Evolutionary conservation across 805 yeast species (phyloP).

Genomic region (Candida sithepensis): DNA sequence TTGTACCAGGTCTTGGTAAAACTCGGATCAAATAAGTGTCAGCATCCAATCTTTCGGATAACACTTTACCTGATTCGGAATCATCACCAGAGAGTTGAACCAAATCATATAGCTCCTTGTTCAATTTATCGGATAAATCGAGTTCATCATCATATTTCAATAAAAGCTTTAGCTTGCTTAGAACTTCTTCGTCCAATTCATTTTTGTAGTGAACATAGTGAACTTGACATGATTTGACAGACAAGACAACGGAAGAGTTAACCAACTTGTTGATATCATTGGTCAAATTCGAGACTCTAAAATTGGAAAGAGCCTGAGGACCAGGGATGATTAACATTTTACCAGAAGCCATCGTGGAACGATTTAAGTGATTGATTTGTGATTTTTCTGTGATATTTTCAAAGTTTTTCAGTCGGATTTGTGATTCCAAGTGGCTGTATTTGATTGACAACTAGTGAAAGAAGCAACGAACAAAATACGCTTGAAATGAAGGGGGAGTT

Average conservation of each 20-base stretch:
- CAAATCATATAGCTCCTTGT: conserved; percentile 19
- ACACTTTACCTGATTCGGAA: conserved; percentile 9
- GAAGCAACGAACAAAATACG: background rate
- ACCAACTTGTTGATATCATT: conserved; percentile 71
- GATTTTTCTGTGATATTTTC: background rate
- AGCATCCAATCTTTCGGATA: conserved; percentile 27
- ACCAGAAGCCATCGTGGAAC: conserved; percentile 11
- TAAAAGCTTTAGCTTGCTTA: conserved; percentile 51
- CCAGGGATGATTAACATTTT: conserved; percentile 66
- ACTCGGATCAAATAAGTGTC: conserved; percentile 65
- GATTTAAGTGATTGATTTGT: background rate
- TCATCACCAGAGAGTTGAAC: conserved; percentile 28
- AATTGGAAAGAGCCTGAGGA: conserved; percentile 83
- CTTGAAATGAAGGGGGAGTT: background rate
- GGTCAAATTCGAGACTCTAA: conserved; percentile 72
- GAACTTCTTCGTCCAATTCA: conserved; percentile 37
- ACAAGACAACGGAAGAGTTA: conserved; percentile 61
- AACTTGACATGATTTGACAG: conserved; percentile 69
- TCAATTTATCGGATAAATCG: conserved; percentile 43
- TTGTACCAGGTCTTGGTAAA: conserved; percentile 91
- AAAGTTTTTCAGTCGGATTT: background rate
- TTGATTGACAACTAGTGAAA: conserved; percentile 3
- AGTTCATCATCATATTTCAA: conserved; percentile 72
- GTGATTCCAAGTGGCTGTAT: background rate
- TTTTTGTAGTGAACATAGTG: conserved; percentile 73